Evolutionary conservation across 2,329 filamentous ascomycete genomes (phyloP).

Genomic region (Trichophyton rubrum): DNA sequence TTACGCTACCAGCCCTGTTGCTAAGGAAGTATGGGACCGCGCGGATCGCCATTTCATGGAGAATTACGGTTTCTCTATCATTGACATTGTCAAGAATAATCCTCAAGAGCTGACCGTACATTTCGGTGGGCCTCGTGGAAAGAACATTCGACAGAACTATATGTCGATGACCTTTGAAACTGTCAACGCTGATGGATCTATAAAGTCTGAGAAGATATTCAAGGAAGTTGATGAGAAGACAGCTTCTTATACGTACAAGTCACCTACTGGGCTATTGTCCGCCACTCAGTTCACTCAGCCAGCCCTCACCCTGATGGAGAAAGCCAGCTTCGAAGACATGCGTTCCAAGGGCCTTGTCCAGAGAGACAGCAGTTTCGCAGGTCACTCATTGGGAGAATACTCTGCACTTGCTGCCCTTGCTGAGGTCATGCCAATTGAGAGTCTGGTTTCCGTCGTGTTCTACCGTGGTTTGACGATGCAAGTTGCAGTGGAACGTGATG

Average conservation of each 20-base stretch:
- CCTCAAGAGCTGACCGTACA: conserved; percentile 97
- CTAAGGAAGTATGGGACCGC: conserved; percentile 94
- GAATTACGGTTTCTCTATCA: conserved; percentile 97
- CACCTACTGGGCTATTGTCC: conserved; percentile 84
- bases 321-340: conserved; percentile 99
- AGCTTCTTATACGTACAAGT: conserved; percentile 92
- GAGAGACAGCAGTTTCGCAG: conserved; percentile 90
- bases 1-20: conserved; percentile 83
- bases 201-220: conserved; percentile 99
- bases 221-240: conserved; percentile 92
- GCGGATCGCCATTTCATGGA: conserved; percentile 97
- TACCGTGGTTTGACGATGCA: conserved; percentile 99
- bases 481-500: conserved; percentile 94
- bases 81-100: conserved; percentile 98
- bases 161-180: conserved; percentile 99
- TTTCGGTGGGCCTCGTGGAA: conserved; percentile 92
- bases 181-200: conserved; percentile 77
- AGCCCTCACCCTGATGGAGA: conserved; percentile 96
- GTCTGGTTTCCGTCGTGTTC: conserved; percentile 94
- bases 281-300: conserved; percentile 98
- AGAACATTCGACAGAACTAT: conserved; percentile 96
- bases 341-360: conserved; percentile 91
- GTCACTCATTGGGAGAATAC: conserved; percentile 96
- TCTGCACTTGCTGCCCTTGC: conserved; percentile 90
- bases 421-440: conserved; percentile 99